Base-by-base conservation (phyloP, 1,284 basidiomycete species). In the Athelia sp. region DNA sequence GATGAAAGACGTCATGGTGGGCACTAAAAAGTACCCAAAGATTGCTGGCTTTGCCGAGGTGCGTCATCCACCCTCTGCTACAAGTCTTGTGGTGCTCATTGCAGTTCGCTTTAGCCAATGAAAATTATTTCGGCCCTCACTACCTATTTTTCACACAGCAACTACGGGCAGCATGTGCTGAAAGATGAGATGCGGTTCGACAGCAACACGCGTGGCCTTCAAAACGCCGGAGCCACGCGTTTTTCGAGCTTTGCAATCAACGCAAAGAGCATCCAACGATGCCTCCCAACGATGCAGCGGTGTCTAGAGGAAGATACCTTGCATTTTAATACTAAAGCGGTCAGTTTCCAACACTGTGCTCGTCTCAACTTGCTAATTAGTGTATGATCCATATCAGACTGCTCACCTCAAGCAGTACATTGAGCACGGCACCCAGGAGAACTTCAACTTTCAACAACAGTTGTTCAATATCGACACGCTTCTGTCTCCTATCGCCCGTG, bases 401-500 rank as follows among this genome's bases (percentile, higher is more conserved):
- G 26, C 26, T 13, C 26, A 4, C 26, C 26, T 29, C 26, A 29
- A 29, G 13, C 4, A 29, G 13, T 29, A 29, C 26, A 29, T 29
- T 29, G 26, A 29, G 26, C 4, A 29, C 13, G 26, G 26, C 26
- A 29, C 26, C 4, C 26, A 29, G 13, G 26, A 29, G 26, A 29
- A 13, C 26, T 29, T 29, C 26, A 13, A 6, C 26, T 29, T 29
- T 13, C 26, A 29, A 13, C 26, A 29, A 29, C 26, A 29, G 26
- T 6, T 29, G 26, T 10, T 24, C 17, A 8, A 22, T 32, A 26
- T 49, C 42, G 45, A 29, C 26, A 17, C 6, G 11, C 26, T 52
- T 8, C 47, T 52, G 3, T 48, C 47, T 6, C 50, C 52, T 2
- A 54, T 54, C 32, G 21, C 42, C 6, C 52, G 50, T 15, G 52